Evolutionary conservation across 345 rosid genomes (phyloP).

Genomic region (Luvunga scandens): DNA sequence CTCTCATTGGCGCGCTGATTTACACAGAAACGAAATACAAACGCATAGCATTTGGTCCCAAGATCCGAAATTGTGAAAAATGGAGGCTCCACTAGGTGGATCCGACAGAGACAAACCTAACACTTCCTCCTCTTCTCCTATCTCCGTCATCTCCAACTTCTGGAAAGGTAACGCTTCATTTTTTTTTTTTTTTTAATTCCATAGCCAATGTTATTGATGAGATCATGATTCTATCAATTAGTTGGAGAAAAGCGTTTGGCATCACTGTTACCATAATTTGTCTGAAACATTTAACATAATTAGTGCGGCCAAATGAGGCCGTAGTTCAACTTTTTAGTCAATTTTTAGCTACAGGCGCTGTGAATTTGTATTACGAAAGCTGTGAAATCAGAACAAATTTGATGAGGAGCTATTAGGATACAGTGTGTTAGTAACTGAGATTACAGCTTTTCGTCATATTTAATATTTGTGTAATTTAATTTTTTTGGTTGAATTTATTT

Average conservation of each 20-base stretch:
- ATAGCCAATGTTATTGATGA: not conserved
- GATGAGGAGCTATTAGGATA: not conserved
- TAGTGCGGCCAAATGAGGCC: not conserved
- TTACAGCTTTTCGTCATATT: not conserved
- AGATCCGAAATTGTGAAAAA: constrained; percentile 30
- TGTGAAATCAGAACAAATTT: not conserved
- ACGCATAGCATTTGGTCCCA: constrained; percentile 9
- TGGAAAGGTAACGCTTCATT: constrained; percentile 68
- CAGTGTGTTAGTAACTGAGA: not conserved
- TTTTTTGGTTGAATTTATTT: not conserved
- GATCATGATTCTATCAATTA: not conserved
- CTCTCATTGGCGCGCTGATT: constrained; percentile 1
- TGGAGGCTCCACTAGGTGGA: constrained; percentile 76
- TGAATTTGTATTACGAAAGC: not conserved
- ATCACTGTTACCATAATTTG: not conserved
- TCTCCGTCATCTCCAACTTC: constrained; percentile 72
- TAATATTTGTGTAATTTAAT: not conserved
- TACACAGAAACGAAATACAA: not conserved
- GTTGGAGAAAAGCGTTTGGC: not conserved
- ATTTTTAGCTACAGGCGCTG: not conserved
- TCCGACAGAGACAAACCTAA: constrained; percentile 66
- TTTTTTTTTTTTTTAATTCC: not conserved
- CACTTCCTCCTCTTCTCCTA: constrained; percentile 66
- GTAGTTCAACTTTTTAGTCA: not conserved
- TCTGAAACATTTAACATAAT: no score